These are phyloP conservation scores for Cocos nucifera DNA, from an alignment of 176 grass and related monocot species.

Conservation along the genomic window DNA sequence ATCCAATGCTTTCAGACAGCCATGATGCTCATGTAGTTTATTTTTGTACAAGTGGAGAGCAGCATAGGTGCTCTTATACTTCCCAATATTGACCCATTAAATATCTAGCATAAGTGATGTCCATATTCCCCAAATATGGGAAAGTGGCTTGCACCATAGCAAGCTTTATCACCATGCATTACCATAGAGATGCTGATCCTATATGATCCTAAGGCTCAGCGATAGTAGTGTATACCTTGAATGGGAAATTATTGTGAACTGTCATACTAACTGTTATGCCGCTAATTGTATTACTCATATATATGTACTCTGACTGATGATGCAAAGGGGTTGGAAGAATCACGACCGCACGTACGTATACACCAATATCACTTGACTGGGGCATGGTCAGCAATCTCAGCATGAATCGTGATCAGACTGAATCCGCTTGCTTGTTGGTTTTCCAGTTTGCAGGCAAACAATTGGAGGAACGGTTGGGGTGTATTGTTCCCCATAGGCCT, in stretches of 20 bases:
- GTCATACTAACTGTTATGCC: background rate
- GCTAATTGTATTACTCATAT: background rate
- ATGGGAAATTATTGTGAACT: background rate
- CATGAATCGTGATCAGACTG: conserved; percentile 69
- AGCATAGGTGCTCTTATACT: too few relatives aligned
- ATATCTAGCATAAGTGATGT: background rate
- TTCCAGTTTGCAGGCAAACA: conserved; percentile 80
- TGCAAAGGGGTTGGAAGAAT: conserved; percentile 69
- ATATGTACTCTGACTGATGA: conserved; percentile 58
- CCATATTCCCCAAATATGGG: background rate
- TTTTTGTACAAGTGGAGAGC: background rate
- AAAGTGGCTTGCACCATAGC: background rate
- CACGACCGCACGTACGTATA: conserved; percentile 28
- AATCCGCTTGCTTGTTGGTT: conserved; percentile 75
- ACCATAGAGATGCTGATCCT: background rate
- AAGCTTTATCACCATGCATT: background rate
- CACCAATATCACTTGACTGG: conserved; percentile 31
- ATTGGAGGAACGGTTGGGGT: conserved; percentile 74
- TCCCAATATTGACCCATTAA: too few relatives aligned
- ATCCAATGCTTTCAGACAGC: background rate
- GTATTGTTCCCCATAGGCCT: conserved; percentile 72
- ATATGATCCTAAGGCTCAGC: background rate
- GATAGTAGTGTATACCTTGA: background rate
- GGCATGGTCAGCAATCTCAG: conserved; percentile 14
- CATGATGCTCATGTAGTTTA: background rate